Evolutionary conservation across 176 grass and related monocot species (phyloP).

Genomic region (Eragrostis nindensis): DNA sequence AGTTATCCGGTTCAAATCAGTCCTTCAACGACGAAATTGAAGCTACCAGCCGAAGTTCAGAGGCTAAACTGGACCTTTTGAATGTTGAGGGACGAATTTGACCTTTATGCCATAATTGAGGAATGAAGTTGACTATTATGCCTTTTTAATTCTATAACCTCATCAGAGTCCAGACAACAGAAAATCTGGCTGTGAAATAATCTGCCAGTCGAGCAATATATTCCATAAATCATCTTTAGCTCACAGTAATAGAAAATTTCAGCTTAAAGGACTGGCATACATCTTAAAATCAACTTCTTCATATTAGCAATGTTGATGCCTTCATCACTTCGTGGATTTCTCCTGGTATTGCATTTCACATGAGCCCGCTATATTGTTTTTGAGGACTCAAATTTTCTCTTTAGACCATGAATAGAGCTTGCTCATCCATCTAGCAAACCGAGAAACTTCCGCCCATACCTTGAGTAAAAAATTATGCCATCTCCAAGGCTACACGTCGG

Average conservation of each 20-base stretch:
- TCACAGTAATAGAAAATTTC: constrained; percentile 17
- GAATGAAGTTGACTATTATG: too few species aligned
- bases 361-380: not conserved
- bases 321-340: constrained; percentile 1
- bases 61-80: too few species aligned
- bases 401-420: not conserved
- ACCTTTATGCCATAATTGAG: too few species aligned
- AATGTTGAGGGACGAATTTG: too few species aligned
- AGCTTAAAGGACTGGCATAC: constrained; percentile 21
- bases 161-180: not conserved
- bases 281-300: not conserved
- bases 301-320: too few species aligned
- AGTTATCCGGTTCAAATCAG: too few species aligned
- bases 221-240: not conserved
- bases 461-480: constrained; percentile 31
- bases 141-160: not conserved
- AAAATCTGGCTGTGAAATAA: not conserved
- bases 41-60: too few species aligned
- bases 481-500: constrained; percentile 55
- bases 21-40: too few species aligned
- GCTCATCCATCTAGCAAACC: not conserved
- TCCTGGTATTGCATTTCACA: not conserved
- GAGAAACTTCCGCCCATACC: constrained; percentile 14
- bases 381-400: not conserved
- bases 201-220: not conserved